These are phyloP conservation scores for Vitis amurensis DNA, from an alignment of 164 flowering plant species.

Conservation along the genomic window DNA sequence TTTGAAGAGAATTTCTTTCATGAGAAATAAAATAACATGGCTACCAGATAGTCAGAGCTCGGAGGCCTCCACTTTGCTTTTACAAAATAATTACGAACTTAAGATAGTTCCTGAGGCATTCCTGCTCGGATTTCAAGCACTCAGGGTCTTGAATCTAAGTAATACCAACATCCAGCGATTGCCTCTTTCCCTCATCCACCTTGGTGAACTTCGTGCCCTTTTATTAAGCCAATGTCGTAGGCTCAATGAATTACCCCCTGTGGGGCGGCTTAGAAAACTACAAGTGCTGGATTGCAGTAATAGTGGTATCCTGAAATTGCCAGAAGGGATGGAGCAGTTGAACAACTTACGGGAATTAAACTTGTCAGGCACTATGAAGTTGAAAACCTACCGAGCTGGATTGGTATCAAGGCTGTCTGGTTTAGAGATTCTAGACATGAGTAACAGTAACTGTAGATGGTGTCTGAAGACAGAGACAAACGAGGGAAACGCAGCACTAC, in stretches of 20 bases:
- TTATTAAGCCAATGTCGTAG: too few relatives aligned
- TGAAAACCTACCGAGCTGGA: slow-evolving; percentile 7
- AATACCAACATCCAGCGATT: slow-evolving; percentile 14
- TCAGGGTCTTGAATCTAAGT: slow-evolving; percentile 21
- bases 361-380: slow-evolving; percentile 14
- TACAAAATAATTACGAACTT: slow-evolving; percentile 19
- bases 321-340: slow-evolving; percentile 11
- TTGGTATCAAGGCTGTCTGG: slow-evolving; percentile 2
- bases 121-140: slow-evolving; percentile 7
- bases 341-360: slow-evolving; percentile 3
- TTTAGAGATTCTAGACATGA: slow-evolving; percentile 20
- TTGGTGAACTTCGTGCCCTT: too few relatives aligned
- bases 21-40: slow-evolving; percentile 6
- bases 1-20: slow-evolving; percentile 10
- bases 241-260: too few relatives aligned
- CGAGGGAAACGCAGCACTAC: too few relatives aligned
- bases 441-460: slow-evolving; percentile 11
- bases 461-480: too few relatives aligned
- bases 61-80: slow-evolving; percentile 11
- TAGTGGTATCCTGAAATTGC: slow-evolving; percentile 20
- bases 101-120: slow-evolving; percentile 13
- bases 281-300: slow-evolving; percentile 21
- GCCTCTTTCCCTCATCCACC: slow-evolving; percentile 7
- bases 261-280: slow-evolving; percentile 9
- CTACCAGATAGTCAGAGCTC: slow-evolving; percentile 5